Conservation (phyloP, 306 rosid genomes). For the Prunus davidiana region DNA sequence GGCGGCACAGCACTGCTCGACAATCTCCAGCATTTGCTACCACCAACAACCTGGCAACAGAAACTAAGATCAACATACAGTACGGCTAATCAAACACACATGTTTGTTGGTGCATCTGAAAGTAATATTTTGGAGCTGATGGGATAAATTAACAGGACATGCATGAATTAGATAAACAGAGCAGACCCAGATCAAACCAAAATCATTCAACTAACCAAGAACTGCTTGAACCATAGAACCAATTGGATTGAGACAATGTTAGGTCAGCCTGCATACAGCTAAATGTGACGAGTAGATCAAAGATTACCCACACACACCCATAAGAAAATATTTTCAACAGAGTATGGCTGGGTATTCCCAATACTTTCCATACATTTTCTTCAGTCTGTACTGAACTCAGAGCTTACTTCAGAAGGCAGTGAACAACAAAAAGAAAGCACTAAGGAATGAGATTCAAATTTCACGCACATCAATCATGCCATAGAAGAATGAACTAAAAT, state of each 20-base stretch:
- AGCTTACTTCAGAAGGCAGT: neutral
- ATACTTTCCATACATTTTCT: neutral
- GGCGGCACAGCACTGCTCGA: constrained; percentile 83
- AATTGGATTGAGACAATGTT: neutral
- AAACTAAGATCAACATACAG: constrained; percentile 29
- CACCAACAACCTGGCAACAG: constrained; percentile 59
- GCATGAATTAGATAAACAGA: neutral
- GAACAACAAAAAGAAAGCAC: neutral
- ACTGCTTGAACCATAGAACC: neutral
- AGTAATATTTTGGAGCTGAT: neutral
- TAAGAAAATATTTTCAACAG: constrained; percentile 1
- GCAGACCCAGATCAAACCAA: neutral
- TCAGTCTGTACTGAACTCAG: neutral
- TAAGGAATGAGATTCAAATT: neutral
- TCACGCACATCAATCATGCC: neutral
- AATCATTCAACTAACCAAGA: neutral
- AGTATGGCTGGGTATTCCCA: neutral
- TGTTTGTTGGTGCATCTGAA: neutral
- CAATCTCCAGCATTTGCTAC: constrained; percentile 98
- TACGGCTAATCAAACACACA: neutral
- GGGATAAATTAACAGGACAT: constrained; percentile 2
- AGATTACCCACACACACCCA: neutral
- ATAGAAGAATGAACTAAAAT: neutral
- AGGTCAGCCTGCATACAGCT: neutral
- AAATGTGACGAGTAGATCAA: neutral